These are phyloP conservation scores for Microbotryum saponariae DNA, from an alignment of 1,284 basidiomycete species.

Conservation along the genomic window DNA sequence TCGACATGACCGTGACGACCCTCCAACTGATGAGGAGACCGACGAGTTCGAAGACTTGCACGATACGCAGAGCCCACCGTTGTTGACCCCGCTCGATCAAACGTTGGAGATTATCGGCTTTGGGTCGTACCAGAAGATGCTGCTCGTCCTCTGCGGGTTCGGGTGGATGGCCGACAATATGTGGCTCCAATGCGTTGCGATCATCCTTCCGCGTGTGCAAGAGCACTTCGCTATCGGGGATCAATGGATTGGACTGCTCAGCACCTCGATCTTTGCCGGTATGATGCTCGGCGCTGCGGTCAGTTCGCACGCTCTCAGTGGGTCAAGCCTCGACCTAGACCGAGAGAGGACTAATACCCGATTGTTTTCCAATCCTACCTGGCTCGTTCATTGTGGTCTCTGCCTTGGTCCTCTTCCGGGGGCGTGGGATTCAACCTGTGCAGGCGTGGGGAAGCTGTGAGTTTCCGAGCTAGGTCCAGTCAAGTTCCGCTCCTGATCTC, in stretches of 20 bases:
- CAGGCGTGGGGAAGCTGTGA: slow-evolving; percentile 75
- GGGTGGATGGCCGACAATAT: slow-evolving; percentile 84
- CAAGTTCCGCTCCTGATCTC: too few relatives aligned
- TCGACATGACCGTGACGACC: too few relatives aligned
- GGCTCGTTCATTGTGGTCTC: not conserved
- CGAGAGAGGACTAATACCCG: too few relatives aligned
- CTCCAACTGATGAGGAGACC: too few relatives aligned
- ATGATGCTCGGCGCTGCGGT: slow-evolving; percentile 89
- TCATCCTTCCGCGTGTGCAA: slow-evolving; percentile 86
- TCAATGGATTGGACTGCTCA: slow-evolving; percentile 62
- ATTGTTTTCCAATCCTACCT: not conserved
- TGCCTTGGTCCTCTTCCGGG: not conserved
- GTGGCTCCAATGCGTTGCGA: slow-evolving; percentile 68
- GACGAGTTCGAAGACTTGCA: too few relatives aligned
- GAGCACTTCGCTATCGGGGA: slow-evolving; percentile 64
- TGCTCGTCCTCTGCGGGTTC: slow-evolving; percentile 46
- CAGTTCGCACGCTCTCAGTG: too few relatives aligned
- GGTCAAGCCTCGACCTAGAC: too few relatives aligned
- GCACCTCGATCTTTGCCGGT: slow-evolving; percentile 74
- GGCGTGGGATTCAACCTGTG: too few relatives aligned
- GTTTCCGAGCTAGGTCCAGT: too few relatives aligned
- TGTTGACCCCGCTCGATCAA: slow-evolving; percentile 26
- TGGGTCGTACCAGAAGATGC: slow-evolving; percentile 25
- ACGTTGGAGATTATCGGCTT: slow-evolving; percentile 34
- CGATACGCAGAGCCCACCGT: too few relatives aligned